Evolutionary conservation across 2,329 filamentous ascomycete genomes (phyloP).

Genomic region (Ceratocystis ficicola): DNA sequence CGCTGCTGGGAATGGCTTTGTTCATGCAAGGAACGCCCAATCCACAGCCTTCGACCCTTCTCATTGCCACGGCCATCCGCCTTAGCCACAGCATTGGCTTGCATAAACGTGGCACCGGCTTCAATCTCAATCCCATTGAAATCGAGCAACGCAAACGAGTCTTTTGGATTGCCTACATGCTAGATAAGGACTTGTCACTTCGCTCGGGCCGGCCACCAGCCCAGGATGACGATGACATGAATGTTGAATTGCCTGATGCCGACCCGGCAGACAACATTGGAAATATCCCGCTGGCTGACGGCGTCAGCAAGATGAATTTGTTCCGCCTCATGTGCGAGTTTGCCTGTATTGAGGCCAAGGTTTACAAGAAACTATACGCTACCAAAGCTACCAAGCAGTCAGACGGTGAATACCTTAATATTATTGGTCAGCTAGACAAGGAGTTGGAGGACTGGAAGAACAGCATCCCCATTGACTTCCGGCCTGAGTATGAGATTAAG

Average conservation of each 20-base stretch:
- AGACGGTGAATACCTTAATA: constrained; percentile 84
- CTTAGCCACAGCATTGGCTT: constrained; percentile 88
- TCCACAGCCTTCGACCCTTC: constrained; percentile 82
- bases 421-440: constrained; percentile 85
- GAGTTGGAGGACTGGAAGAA: constrained; percentile 94
- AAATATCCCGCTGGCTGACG: constrained; percentile 80
- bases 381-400: constrained; percentile 85
- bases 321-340: constrained; percentile 91
- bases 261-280: constrained; percentile 87
- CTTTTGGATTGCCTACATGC: constrained; percentile 54
- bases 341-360: constrained; percentile 78
- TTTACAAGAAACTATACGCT: constrained; percentile 87
- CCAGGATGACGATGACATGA: constrained; percentile 66
- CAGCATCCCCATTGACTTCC: constrained; percentile 83
- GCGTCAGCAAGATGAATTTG: constrained; percentile 85
- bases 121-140: constrained; percentile 86
- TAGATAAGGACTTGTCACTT: constrained; percentile 52
- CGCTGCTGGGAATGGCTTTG: constrained; percentile 79
- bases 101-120: constrained; percentile 83
- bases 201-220: constrained; percentile 48
- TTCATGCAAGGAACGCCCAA: constrained; percentile 96
- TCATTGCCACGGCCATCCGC: constrained; percentile 81
- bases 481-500: constrained; percentile 94
- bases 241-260: constrained; percentile 85
- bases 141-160: constrained; percentile 70